Percentiles rank a stretch among this genome's conserved stretches.
phyloP scores from a whole-genome alignment of 345 rosid species.

The Viola odorata region DNA sequence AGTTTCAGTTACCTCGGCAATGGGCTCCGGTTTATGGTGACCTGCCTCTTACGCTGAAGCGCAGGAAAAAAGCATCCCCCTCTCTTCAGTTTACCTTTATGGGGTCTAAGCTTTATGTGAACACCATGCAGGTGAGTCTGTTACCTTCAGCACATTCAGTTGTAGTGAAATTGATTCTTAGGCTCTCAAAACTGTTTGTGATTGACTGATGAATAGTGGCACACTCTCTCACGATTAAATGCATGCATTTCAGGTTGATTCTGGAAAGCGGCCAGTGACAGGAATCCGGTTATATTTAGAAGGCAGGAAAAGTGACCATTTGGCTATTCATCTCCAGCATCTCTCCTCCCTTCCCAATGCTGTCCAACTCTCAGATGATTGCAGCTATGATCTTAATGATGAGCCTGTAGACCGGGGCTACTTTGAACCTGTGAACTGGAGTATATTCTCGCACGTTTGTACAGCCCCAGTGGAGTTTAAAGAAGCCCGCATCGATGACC shows the following conservation, averaged over 20 bases:
- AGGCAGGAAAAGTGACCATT: constrained; percentile 83
- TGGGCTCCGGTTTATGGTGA: constrained; percentile 98
- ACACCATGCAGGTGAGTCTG: constrained; percentile 51
- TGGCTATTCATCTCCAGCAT: constrained; percentile 89
- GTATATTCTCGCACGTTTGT: constrained; percentile 86
- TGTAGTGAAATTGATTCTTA: constrained; percentile 1
- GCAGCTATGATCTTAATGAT: constrained; percentile 37
- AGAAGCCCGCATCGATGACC: constrained; percentile 56
- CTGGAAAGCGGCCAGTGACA: constrained; percentile 75
- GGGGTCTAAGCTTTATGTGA: constrained; percentile 93
- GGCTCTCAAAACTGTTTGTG: not conserved
- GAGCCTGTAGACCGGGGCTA: constrained; percentile 55
- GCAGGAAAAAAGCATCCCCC: constrained; percentile 59
- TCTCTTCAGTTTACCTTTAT: constrained; percentile 72
- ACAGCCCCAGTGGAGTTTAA: constrained; percentile 72
- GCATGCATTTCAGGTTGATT: constrained; percentile 51
- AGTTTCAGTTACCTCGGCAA: constrained; percentile 90
- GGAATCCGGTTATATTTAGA: constrained; percentile 88
- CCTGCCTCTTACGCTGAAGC: constrained; percentile 75
- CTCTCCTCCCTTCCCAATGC: constrained; percentile 57
- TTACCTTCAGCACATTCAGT: constrained; percentile 1
- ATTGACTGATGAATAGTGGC: not conserved
- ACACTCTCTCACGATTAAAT: too few species aligned
- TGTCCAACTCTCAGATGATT: constrained; percentile 58
- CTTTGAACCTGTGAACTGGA: constrained; percentile 86